phyloP scores from a whole-genome alignment of 805 yeast species.

The Yarrowia sp. region DNA sequence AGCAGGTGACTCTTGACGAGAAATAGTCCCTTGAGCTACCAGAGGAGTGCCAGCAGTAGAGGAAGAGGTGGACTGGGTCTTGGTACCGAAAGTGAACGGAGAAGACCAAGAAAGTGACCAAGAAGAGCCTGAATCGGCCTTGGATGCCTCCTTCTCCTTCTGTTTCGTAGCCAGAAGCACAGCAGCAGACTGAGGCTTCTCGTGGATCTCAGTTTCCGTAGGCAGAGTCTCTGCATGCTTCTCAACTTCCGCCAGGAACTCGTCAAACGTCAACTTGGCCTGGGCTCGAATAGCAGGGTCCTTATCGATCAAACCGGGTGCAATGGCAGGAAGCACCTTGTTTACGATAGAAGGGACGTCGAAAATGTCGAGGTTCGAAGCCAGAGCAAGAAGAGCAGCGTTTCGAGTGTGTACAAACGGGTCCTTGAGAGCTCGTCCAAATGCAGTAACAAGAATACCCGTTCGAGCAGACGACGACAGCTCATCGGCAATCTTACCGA shows the following conservation, averaged over 20 bases:
- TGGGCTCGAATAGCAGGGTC: constrained; percentile 66
- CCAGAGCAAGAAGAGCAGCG: constrained; percentile 74
- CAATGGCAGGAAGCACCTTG: constrained; percentile 77
- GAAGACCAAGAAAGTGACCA: constrained; percentile 24
- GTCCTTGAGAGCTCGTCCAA: constrained; percentile 78
- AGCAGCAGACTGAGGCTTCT: constrained; percentile 14
- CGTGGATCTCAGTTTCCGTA: constrained; percentile 6
- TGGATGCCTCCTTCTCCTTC: constrained; percentile 10
- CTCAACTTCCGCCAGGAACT: constrained; percentile 56
- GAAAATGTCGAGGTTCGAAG: constrained; percentile 61
- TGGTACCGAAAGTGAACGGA: constrained; percentile 19
- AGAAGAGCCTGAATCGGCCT: constrained; percentile 2
- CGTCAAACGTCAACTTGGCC: constrained; percentile 66
- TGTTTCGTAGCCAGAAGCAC: constrained; percentile 1
- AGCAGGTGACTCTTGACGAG: constrained; percentile 15
- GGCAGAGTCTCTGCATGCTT: constrained; percentile 24
- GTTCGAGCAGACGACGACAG: constrained; percentile 59
- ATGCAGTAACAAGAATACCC: constrained; percentile 82
- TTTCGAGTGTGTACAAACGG: constrained; percentile 69
- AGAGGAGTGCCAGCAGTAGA: constrained; percentile 6
- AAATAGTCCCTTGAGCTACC: constrained; percentile 15
- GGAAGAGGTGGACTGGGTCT: constrained; percentile 10
- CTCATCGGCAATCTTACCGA: constrained; percentile 61
- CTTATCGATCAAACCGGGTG: constrained; percentile 77
- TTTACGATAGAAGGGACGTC: constrained; percentile 73